Evolutionary conservation across 1,284 basidiomycete genomes (phyloP).

Genomic region (Cystobasidiaceae sp.): DNA sequence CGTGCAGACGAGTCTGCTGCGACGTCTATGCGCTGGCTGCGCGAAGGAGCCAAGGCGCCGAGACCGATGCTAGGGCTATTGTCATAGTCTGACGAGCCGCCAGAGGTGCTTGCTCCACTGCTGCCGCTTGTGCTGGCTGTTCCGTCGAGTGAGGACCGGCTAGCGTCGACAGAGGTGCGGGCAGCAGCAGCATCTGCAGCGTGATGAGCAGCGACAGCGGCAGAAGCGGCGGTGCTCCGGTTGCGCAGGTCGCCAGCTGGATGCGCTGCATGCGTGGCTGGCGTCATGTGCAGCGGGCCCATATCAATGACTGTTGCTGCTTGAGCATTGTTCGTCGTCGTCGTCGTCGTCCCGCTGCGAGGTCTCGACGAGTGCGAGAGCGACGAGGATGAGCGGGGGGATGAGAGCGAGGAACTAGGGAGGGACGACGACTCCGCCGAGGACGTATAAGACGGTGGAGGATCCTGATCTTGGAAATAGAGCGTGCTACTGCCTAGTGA

Average conservation of each 20-base stretch:
- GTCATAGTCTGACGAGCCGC: neutral
- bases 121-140: neutral
- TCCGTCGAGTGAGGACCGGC: neutral
- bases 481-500: neutral
- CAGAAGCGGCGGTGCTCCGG: neutral
- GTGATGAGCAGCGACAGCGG: neutral
- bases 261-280: neutral
- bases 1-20: neutral
- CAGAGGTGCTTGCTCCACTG: neutral
- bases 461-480: neutral
- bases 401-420: constrained; percentile 5
- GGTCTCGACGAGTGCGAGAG: neutral
- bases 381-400: neutral
- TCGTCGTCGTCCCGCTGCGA: no score
- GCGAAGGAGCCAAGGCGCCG: neutral
- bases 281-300: constrained; percentile 18
- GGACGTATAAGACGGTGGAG: constrained; percentile 13
- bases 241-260: neutral
- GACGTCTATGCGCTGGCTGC: neutral
- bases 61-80: neutral
- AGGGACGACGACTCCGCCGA: constrained; percentile 1
- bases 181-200: neutral
- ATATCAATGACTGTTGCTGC: constrained; percentile 1
- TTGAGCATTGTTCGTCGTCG: no score
- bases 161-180: neutral